Percentiles rank a stretch among this genome's conserved stretches.
Evolutionary conservation across 2,329 filamentous ascomycete genomes (phyloP).

Genomic region (Cladosporium colombiae): DNA sequence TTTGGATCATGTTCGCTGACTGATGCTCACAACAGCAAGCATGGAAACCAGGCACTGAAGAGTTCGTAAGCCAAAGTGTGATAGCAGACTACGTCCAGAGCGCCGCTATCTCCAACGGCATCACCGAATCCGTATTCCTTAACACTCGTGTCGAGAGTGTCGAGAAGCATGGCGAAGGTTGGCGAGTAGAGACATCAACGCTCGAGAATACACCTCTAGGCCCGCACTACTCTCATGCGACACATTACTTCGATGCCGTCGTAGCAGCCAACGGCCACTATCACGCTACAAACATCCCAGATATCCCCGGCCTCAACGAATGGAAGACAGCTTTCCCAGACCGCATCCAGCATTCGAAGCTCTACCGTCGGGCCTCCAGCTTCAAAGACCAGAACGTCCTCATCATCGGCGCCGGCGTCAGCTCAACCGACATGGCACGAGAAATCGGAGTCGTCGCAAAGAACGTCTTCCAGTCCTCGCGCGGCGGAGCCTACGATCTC

Average conservation of each 20-base stretch:
- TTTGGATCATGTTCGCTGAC: neutral
- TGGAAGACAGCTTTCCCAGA: constrained; percentile 50
- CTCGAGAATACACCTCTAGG: constrained; percentile 34
- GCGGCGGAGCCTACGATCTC: constrained; percentile 63
- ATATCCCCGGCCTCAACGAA: constrained; percentile 50
- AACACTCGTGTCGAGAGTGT: constrained; percentile 61
- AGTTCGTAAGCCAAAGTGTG: constrained; percentile 59
- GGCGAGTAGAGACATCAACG: constrained; percentile 55
- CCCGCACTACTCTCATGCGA: neutral
- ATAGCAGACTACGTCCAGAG: constrained; percentile 63
- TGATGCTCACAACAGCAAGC: constrained; percentile 31
- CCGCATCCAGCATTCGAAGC: constrained; percentile 54
- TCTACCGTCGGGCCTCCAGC: constrained; percentile 48
- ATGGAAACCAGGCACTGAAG: constrained; percentile 62
- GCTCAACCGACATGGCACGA: constrained; percentile 56
- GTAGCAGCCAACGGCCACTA: constrained; percentile 59
- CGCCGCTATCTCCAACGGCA: constrained; percentile 54
- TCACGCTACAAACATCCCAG: constrained; percentile 52
- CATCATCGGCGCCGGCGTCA: constrained; percentile 58
- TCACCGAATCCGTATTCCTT: constrained; percentile 54
- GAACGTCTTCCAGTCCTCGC: constrained; percentile 56
- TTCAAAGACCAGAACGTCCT: constrained; percentile 60
- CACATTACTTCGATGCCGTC: constrained; percentile 51
- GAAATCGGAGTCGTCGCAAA: constrained; percentile 51
- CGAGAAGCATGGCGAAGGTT: constrained; percentile 50